Conservation (phyloP, 345 rosid species). For the Eucalyptus polyanthemos region DNA sequence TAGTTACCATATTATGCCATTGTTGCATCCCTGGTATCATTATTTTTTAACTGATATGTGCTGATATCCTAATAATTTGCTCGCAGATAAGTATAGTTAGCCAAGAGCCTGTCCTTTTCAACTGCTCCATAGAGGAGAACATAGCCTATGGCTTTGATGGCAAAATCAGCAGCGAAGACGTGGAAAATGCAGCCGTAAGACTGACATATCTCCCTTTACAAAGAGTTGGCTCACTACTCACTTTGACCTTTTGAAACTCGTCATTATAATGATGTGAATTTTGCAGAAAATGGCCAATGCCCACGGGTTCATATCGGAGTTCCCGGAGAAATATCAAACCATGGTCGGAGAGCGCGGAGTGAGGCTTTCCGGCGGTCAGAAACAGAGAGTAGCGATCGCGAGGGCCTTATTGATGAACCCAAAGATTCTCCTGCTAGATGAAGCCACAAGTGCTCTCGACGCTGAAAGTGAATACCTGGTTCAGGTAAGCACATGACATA, state of each 20-base stretch:
- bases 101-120: conserved; percentile 87
- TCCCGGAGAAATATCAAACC: conserved; percentile 75
- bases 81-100: conserved; percentile 85
- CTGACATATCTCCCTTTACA: background rate
- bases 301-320: conserved; percentile 60
- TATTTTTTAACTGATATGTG: background rate
- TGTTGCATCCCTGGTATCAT: background rate
- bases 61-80: background rate
- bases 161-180: conserved; percentile 32
- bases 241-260: background rate
- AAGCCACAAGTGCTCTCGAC: conserved; percentile 95
- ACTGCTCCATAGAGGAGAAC: conserved; percentile 47
- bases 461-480: conserved; percentile 95
- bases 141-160: conserved; percentile 69
- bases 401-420: conserved; percentile 90
- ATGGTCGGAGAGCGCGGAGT: conserved; percentile 79
- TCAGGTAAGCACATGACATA: conserved; percentile 26
- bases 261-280: background rate
- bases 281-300: conserved; percentile 97
- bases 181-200: conserved; percentile 76
- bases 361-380: conserved; percentile 92
- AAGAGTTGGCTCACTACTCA: background rate
- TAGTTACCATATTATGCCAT: background rate
- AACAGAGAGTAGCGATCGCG: conserved; percentile 87
- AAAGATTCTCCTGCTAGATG: conserved; percentile 66